Evolutionary conservation across 768 basidiomycete genomes (phyloP), one percentile per base, ranked within the genome.

Genomic region (Cystobasidium tubakii): DNA sequence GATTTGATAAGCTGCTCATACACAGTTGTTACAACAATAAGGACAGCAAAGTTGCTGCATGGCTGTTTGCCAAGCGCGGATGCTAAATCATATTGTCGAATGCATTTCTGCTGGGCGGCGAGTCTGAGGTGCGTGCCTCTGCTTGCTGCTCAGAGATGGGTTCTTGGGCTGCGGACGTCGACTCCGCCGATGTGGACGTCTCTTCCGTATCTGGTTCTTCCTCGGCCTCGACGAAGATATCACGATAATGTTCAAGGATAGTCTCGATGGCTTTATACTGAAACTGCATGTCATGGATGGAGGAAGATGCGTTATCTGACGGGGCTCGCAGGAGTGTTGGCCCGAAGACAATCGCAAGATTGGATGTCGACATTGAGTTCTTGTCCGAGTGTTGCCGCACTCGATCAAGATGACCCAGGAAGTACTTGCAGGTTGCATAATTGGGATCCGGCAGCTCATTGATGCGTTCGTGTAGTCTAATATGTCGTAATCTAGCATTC

Each of bases 381-480:
- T 54, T 86, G 86, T 73, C 96, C 87, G 80, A 92, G 94, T 79
- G n/a, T 44, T 70, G 3, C 23, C 36, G 54, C 27, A 62, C 31
- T 23, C 86, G 87, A 82, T 97, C 86, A 75, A 99, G 83, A 82
- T 99, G 96, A 15, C 91, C 92, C 84, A 99, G 85, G 81, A 98
- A 90, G 81, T 86, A 96, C 80, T 98, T 97, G 64, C 98, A 84
- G 0, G 95, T 95, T 0, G 96, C 91, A 79, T 99, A 99, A 81
- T 98, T 97, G n/a, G 96, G 87, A 82, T 99, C 96, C 15, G 96
- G 95, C 66, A 99, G 85, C 77, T 97, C 95, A 79, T 99, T 99
- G 57, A 99, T 93, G 57, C 93, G 88, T 80, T 98, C 96, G 79
- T 99, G 96, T 66, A 98, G 83, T 63, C 94, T 87, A 76, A 99